Base-by-base conservation (phyloP, 768 basidiomycete genomes). In the Tephrocybe rancida region DNA sequence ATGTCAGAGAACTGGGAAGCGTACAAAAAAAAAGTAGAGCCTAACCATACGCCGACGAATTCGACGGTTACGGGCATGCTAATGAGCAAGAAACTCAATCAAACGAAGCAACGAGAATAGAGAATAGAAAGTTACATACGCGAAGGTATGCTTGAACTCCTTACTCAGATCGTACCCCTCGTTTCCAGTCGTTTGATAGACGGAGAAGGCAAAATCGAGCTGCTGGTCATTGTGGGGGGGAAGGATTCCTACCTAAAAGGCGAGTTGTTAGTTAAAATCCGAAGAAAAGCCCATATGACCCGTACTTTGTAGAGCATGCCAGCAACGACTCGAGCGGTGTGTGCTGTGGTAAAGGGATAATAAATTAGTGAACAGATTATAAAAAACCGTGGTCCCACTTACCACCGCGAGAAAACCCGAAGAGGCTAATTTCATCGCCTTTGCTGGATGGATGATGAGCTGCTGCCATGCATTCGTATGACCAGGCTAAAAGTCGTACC, bases 31-130 rank as follows among this genome's bases (percentile, higher is more conserved):
- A 38, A 5, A 5, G 14, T 22, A 32, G 19, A 13, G 18, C 29
- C 66, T n/a, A 52, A 70, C 70, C 70, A 71, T 26, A 71, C 68
- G 13, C 70, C 70, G 5, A 71, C 53, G 42, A 71, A 71, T 19
- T 71, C 67, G n/a, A 71, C 64, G 18, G 61, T 64, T 11, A 67
- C 67, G 1, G 59, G 57, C 24, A 44, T 48, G 2, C 57, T 59
- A 27, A 35, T 27, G 46, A 26, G 37, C 22, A 3, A 26, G 18
- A n/a, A 5, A 43, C 26, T 9, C 26, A 22, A 21, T 1, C 3
- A 27, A 35, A 2, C 5, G 3, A 27, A 29, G 18, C 5, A n/a
- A 39, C 21, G 10, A 26, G 9, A 11, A 21, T 11, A 50, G 29
- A n/a, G 29, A 30, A 30, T 13, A 13, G 13, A 30, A 13, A 30